Evolutionary conservation across 192 early-diverging fungal species (phyloP).

Genomic region (Haplosporangium gracile): DNA sequence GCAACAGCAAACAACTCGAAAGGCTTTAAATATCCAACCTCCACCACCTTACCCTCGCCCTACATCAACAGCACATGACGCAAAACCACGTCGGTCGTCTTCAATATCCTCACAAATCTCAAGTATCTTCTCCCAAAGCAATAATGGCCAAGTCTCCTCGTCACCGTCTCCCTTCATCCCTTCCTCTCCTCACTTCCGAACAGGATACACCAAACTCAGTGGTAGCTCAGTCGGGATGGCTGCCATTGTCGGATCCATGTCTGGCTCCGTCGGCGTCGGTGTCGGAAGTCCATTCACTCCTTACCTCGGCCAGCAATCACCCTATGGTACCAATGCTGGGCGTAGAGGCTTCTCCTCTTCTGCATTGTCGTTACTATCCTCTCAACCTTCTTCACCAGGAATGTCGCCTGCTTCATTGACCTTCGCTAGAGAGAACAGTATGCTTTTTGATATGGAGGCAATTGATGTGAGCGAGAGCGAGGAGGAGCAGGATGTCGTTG

Average conservation of each 20-base stretch:
- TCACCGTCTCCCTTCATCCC: not conserved
- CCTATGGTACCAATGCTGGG: not conserved
- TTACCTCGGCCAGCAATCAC: not conserved
- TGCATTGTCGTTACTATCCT: not conserved
- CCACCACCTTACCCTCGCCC: not conserved
- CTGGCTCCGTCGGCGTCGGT: not conserved
- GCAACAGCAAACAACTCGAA: not conserved
- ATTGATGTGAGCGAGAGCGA: conserved; percentile 9
- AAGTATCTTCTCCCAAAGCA: not conserved
- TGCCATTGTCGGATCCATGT: not conserved
- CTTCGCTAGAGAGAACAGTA: not conserved
- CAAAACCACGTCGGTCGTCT: not conserved
- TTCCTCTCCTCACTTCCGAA: not conserved
- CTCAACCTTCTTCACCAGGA: not conserved
- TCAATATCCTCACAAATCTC: not conserved
- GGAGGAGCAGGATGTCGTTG: not conserved
- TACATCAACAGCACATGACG: not conserved
- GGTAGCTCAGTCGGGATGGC: not conserved
- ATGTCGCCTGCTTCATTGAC: not conserved
- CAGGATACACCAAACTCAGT: not conserved
- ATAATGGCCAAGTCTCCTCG: not conserved
- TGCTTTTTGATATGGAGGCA: not conserved
- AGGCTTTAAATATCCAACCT: not conserved
- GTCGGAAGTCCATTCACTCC: not conserved
- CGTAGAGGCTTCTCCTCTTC: not conserved